phyloP scores from a whole-genome alignment of 208 protist species.

The Vickermania ingenoplastis region DNA sequence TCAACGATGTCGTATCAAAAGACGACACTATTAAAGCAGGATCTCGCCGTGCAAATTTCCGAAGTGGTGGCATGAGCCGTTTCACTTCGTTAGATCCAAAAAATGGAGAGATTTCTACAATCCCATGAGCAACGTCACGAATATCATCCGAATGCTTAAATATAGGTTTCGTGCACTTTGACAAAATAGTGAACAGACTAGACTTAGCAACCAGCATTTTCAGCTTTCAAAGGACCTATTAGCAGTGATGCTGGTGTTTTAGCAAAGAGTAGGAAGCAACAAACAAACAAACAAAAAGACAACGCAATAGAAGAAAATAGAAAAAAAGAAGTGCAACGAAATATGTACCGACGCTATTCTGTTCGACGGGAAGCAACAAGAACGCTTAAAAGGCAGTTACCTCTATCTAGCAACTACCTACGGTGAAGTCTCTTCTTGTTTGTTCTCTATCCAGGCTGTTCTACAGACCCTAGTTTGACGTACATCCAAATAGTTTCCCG shows the following conservation, averaged over 20 bases:
- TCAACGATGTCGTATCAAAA: neutral
- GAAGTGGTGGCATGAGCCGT: neutral
- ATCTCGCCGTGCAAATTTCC: slow-evolving; percentile 2
- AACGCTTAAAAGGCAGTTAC: no score
- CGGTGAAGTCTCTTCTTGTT: no score
- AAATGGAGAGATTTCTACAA: neutral
- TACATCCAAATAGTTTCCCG: no score
- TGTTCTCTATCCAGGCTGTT: no score
- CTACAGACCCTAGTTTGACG: no score
- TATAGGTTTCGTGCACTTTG: neutral
- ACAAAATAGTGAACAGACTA: neutral
- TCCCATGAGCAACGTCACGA: neutral
- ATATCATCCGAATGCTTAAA: slow-evolving; percentile 1
- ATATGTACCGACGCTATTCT: no score
- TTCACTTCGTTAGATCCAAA: neutral
- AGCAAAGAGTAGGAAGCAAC: no score
- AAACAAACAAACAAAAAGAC: slow-evolving; percentile 4
- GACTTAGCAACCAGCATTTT: neutral
- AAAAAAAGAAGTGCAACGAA: no score
- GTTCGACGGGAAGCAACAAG: no score
- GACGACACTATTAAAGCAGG: neutral
- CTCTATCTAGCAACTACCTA: no score
- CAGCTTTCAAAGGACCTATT: no score
- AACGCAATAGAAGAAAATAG: neutral
- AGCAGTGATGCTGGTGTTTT: no score